A percentile compares a stretch with the other conserved stretches of the same genome.
Evolutionary conservation across 208 protist genomes (phyloP).

Genomic region (Phytomonas sp.): DNA sequence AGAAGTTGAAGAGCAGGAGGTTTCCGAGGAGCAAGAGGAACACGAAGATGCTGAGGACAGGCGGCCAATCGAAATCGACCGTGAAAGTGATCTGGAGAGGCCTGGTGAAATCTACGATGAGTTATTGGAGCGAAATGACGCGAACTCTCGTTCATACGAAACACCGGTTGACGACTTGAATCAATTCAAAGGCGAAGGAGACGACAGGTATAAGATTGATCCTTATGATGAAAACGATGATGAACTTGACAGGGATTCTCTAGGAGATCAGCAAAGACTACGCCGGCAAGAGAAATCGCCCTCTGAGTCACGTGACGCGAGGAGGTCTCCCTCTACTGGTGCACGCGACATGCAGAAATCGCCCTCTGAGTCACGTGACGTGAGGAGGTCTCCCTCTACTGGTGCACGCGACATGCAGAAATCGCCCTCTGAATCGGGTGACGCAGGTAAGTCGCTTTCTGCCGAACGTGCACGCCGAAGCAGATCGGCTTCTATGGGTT

Average conservation of each 20-base stretch:
- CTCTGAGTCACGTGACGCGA: background rate
- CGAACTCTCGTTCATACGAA: conserved; percentile 1
- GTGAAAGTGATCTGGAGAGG: background rate
- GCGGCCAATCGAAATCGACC: background rate
- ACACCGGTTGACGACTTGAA: conserved; percentile 2
- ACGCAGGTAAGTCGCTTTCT: background rate
- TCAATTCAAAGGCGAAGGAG: conserved; percentile 6
- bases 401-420: background rate
- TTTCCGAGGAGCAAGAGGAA: conserved; percentile 6
- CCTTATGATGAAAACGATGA: conserved; percentile 7
- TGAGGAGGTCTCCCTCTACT: background rate
- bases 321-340: background rate
- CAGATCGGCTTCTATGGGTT: background rate
- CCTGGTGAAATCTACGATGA: conserved; percentile 4
- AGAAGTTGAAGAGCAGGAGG: conserved; percentile 10
- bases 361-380: background rate
- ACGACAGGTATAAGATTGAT: conserved; percentile 7
- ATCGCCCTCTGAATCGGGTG: background rate
- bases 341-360: background rate
- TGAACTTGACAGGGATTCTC: conserved; percentile 1
- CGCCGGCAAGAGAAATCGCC: background rate
- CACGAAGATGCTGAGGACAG: conserved; percentile 4
- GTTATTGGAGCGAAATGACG: background rate
- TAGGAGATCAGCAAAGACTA: background rate
- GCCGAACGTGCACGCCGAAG: background rate